These are phyloP conservation scores for Claviceps africana DNA, from an alignment of 2,329 filamentous ascomycete species.

Conservation along the genomic window DNA sequence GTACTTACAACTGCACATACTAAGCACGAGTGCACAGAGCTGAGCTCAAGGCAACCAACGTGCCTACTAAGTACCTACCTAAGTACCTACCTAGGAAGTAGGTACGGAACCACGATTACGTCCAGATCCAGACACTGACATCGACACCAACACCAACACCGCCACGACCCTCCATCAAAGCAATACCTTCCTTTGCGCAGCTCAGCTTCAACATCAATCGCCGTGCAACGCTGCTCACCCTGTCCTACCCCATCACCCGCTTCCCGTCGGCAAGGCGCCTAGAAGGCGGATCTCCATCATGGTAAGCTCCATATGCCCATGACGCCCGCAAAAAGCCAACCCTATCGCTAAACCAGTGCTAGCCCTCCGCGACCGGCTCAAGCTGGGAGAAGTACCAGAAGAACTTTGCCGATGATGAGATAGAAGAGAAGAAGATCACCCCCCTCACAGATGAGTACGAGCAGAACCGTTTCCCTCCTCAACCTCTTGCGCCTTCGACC, in stretches of 20 bases:
- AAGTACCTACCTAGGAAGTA: no score
- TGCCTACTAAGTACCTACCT: not conserved
- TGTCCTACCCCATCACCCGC: not conserved
- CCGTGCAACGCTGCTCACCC: not conserved
- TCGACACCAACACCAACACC: no score
- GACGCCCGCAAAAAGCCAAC: conserved; percentile 1
- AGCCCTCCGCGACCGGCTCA: conserved; percentile 88
- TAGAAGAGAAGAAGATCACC: conserved; percentile 99
- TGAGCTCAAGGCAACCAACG: conserved; percentile 23
- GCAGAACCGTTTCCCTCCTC: not conserved
- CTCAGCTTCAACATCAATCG: not conserved
- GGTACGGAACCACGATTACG: not conserved
- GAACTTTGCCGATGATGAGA: conserved; percentile 89
- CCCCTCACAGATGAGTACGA: conserved; percentile 90
- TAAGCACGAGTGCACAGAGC: conserved; percentile 17
- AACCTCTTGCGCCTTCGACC: not conserved
- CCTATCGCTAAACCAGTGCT: conserved; percentile 18
- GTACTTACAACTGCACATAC: no score
- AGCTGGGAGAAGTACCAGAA: conserved; percentile 99
- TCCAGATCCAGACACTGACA: no score
- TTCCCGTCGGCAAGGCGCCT: conserved; percentile 9
- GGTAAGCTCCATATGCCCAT: conserved; percentile 20
- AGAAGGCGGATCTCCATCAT: conserved; percentile 24
- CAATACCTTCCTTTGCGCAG: conserved; percentile 1
- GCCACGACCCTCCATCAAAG: not conserved